phyloP scores from a whole-genome alignment of 306 rosid genomes.

The Cercis canadensis region DNA sequence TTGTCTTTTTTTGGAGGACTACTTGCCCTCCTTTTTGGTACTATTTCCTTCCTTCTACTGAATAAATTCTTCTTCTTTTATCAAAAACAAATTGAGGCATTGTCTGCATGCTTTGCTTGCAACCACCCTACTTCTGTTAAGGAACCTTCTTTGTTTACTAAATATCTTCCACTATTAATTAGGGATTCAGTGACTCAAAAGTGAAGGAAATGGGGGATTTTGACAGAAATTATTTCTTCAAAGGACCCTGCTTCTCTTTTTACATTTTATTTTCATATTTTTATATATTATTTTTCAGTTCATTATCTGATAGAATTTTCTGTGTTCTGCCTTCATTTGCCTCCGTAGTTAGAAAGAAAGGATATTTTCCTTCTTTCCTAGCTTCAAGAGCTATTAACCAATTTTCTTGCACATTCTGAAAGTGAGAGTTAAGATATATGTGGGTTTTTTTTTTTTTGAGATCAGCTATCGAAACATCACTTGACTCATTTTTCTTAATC shows the following conservation, averaged over 20 bases:
- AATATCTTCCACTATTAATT: not conserved
- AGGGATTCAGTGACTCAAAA: not conserved
- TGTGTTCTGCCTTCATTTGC: not conserved
- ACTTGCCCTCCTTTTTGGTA: too few relatives aligned
- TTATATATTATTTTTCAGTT: not conserved
- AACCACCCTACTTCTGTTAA: too few relatives aligned
- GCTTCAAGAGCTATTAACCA: too few relatives aligned
- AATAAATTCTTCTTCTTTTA: too few relatives aligned
- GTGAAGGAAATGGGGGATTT: not conserved
- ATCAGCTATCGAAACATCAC: constrained; percentile 16
- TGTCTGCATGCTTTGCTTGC: too few relatives aligned
- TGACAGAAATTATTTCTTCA: not conserved
- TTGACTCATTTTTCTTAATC: constrained; percentile 2
- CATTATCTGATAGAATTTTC: not conserved
- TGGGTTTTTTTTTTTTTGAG: constrained; percentile 15
- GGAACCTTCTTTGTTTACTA: not conserved
- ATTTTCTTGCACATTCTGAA: not conserved
- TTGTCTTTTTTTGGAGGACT: too few relatives aligned
- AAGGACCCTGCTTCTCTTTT: not conserved
- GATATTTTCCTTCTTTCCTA: not conserved
- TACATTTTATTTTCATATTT: not conserved
- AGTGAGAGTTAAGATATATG: not conserved
- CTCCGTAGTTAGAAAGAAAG: not conserved
- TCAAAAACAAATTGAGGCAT: too few relatives aligned
- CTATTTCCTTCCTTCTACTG: too few relatives aligned